phyloP scores from a whole-genome alignment of 2,329 filamentous ascomycete genomes.

The Dothidotthia symphoricarpi region DNA sequence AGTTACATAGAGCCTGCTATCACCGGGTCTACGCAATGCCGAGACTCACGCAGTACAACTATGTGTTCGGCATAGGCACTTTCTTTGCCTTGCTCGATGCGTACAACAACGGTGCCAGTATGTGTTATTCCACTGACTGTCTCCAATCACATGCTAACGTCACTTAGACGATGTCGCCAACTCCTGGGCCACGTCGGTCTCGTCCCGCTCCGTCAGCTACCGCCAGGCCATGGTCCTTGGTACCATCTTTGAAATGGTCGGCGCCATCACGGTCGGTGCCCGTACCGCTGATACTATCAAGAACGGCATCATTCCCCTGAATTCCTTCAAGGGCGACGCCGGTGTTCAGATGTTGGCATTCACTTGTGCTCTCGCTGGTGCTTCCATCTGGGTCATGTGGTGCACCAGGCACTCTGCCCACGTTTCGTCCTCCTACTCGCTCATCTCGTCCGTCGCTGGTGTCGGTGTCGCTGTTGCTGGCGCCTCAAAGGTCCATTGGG shows the following conservation, averaged over 20 bases:
- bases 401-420: slow-evolving; percentile 71
- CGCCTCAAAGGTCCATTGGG: slow-evolving; percentile 56
- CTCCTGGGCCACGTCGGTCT: slow-evolving; percentile 77
- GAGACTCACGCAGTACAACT: slow-evolving; percentile 54
- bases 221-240: slow-evolving; percentile 57
- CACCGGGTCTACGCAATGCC: slow-evolving; percentile 17
- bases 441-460: slow-evolving; percentile 50
- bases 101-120: slow-evolving; percentile 77
- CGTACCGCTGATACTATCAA: slow-evolving; percentile 73
- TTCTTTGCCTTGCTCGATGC: slow-evolving; percentile 74
- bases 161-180: slow-evolving; percentile 77
- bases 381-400: slow-evolving; percentile 76
- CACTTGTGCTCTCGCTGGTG: slow-evolving; percentile 60
- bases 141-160: slow-evolving; percentile 8
- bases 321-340: slow-evolving; percentile 47
- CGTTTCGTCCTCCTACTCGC: slow-evolving; percentile 57
- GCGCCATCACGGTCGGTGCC: slow-evolving; percentile 46
- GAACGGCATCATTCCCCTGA: slow-evolving; percentile 60
- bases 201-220: slow-evolving; percentile 73
- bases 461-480: slow-evolving; percentile 57
- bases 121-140: slow-evolving; percentile 46
- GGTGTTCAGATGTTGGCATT: slow-evolving; percentile 56
- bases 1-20: slow-evolving; percentile 15
- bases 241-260: slow-evolving; percentile 50
- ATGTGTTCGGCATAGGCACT: slow-evolving; percentile 73